A percentile compares a stretch with the other conserved stretches of the same genome.
These are phyloP conservation scores for Pythium brachiatum DNA, from an alignment of 352 stramenopile species.

Conservation along the genomic window DNA sequence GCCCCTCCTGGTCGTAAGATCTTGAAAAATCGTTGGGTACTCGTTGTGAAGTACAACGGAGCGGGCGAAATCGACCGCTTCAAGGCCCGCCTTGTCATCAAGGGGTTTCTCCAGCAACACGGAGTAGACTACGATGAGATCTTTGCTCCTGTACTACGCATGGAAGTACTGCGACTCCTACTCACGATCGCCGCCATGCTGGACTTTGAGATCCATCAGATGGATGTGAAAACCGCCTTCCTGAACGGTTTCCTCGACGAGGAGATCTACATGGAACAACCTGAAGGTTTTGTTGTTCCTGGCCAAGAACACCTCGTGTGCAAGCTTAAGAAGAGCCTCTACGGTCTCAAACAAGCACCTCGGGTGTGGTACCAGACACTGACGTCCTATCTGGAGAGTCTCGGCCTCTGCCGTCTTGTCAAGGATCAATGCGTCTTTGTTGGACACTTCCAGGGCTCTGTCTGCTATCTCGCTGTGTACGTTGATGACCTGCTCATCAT, in stretches of 20 bases:
- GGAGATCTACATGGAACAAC: background rate
- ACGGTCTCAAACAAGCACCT: slow-evolving; percentile 16
- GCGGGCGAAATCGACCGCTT: slow-evolving; percentile 21
- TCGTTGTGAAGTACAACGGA: slow-evolving; percentile 12
- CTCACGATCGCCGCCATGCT: background rate
- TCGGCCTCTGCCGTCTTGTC: slow-evolving; percentile 13
- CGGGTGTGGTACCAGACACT: slow-evolving; percentile 17
- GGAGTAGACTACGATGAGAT: slow-evolving; percentile 29
- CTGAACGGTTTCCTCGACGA: background rate
- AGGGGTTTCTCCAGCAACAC: slow-evolving; percentile 26
- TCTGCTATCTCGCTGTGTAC: slow-evolving; percentile 18
- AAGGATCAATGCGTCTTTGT: slow-evolving; percentile 26
- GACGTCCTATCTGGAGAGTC: slow-evolving; percentile 3
- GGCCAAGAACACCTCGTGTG: background rate
- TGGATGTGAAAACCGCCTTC: slow-evolving; percentile 1
- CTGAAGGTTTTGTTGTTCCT: background rate
- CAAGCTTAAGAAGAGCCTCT: slow-evolving; percentile 10
- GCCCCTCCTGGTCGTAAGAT: too few species aligned
- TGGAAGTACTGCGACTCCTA: slow-evolving; percentile 14
- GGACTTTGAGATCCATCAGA: slow-evolving; percentile 1
- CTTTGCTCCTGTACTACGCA: slow-evolving; percentile 17
- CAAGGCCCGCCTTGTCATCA: slow-evolving; percentile 26
- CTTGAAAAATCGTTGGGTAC: background rate
- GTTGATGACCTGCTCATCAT: slow-evolving; percentile 29
- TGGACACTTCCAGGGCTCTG: background rate